Percentiles rank a stretch among this genome's conserved stretches.
These are phyloP conservation scores for Hymenoscyphus salicellus DNA, from an alignment of 2,329 filamentous ascomycete species.

Conservation along the genomic window DNA sequence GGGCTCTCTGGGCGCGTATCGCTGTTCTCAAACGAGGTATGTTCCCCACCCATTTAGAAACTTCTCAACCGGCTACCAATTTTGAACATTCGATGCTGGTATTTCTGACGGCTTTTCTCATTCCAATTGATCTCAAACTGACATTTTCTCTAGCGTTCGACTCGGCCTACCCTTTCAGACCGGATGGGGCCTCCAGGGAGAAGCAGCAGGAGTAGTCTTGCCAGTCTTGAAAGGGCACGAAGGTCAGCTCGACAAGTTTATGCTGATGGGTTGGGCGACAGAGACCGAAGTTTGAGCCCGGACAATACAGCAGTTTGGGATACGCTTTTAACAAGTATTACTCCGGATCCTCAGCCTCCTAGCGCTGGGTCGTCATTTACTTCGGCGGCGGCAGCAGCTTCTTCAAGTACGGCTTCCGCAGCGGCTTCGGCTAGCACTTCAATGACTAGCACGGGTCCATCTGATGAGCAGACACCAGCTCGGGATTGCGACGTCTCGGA, in stretches of 20 bases:
- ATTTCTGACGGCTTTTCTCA: not conserved
- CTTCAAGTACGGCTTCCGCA: slow-evolving; percentile 26
- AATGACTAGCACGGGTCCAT: slow-evolving; percentile 28
- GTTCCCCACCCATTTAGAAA: not conserved
- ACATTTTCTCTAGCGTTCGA: slow-evolving; percentile 4
- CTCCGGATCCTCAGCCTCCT: slow-evolving; percentile 76
- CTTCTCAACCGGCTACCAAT: not conserved
- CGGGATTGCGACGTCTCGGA: slow-evolving; percentile 34
- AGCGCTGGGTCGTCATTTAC: slow-evolving; percentile 77
- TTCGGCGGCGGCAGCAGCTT: slow-evolving; percentile 32
- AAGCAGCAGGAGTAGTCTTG: slow-evolving; percentile 16
- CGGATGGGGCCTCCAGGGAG: slow-evolving; percentile 19
- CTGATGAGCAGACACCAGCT: slow-evolving; percentile 18
- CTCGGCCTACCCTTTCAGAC: slow-evolving; percentile 18
- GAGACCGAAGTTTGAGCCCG: slow-evolving; percentile 76
- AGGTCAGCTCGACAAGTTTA: slow-evolving; percentile 18
- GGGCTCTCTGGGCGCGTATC: not conserved
- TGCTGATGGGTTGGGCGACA: slow-evolving; percentile 77
- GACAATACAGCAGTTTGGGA: slow-evolving; percentile 69
- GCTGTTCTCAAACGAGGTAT: not conserved
- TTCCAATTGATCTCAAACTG: not conserved
- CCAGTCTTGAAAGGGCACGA: slow-evolving; percentile 16
- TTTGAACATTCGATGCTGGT: not conserved
- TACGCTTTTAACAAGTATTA: slow-evolving; percentile 73
- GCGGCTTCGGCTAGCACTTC: slow-evolving; percentile 29